Base-by-base conservation (phyloP, 192 early-diverging fungal species). In the Podila minutissima region DNA sequence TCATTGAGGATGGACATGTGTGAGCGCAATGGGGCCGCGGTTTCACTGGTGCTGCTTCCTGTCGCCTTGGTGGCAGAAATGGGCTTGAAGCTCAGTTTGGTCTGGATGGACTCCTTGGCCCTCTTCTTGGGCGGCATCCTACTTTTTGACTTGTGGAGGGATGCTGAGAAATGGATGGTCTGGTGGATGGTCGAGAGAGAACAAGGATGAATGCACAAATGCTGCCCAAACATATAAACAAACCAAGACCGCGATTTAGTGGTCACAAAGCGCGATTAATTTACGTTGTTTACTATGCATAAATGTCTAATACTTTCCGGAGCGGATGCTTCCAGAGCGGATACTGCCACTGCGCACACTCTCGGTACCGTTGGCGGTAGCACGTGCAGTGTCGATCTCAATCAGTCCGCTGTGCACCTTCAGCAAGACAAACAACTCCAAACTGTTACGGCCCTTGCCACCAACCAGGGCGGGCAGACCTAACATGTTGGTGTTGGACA, bases 371-470 rank as follows among this genome's bases (percentile, higher is more conserved):
- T 22, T 49, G 22, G 50, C 51, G 8, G 76, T 71, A 50, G 66
- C 66, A 26, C 67, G 66, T 20, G 71, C 71, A 19, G 77, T 73
- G 64, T 81, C 77, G 19, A 81, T 72, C 11, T 84, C 84, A 31
- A 74, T 38, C 22, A 86, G 32, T 10, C 84, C 84, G 37, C 90
- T 91, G 50, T 91, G 91, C 3, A 85, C 84, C 29, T 89, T 87
- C 58, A 93, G 85, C 70, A 90, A 69, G 6, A 92, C 69, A 66
- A 87, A 84, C 58, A 91, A 87, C 67, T 91, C 88, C 74, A 93
- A 72, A 77, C 88, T 89, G 82, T 93, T 92, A 65, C 88, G 90
- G 67, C 86, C 86, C 58, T 89, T 91, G 49, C 88, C 88, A 28
- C 87, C 82, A 55, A 86, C 82, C 31, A 85, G 64, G 0, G 73